Conservation (phyloP, 257 asterid genomes). For the Solanum sejunctum region DNA sequence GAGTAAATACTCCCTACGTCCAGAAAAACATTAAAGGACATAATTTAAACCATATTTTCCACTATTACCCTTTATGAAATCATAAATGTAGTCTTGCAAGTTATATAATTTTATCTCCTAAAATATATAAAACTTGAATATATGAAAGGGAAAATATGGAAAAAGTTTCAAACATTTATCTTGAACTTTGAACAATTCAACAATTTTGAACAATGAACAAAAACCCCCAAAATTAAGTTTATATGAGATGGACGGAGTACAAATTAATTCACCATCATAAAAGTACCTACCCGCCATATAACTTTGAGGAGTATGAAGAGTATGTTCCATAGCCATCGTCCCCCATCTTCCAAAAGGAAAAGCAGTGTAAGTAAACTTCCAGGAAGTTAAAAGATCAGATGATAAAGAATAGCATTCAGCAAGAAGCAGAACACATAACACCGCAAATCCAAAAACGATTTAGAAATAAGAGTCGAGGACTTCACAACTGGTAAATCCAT, state of each 20-base stretch:
- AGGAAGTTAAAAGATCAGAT: background rate
- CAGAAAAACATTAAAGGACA: no score
- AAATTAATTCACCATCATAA: background rate
- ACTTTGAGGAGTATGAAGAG: slow-evolving; percentile 50
- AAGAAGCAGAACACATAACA: background rate
- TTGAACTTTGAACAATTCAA: no score
- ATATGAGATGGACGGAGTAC: no score
- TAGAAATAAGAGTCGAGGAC: background rate
- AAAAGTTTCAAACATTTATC: no score
- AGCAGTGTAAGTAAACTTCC: background rate
- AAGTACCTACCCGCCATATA: slow-evolving; percentile 53
- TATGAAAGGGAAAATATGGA: no score
- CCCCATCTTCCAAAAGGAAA: slow-evolving; percentile 38
- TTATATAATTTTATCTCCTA: no score
- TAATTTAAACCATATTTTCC: no score
- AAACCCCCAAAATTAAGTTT: no score
- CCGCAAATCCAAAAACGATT: background rate
- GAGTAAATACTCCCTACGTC: background rate
- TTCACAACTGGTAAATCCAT: background rate
- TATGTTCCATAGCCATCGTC: slow-evolving; percentile 53
- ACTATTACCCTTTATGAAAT: no score
- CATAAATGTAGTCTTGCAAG: no score
- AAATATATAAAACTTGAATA: no score
- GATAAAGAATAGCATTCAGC: background rate
- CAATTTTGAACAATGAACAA: no score